phyloP scores from a whole-genome alignment of 805 yeast species.

The Lipomyces lipofer region DNA sequence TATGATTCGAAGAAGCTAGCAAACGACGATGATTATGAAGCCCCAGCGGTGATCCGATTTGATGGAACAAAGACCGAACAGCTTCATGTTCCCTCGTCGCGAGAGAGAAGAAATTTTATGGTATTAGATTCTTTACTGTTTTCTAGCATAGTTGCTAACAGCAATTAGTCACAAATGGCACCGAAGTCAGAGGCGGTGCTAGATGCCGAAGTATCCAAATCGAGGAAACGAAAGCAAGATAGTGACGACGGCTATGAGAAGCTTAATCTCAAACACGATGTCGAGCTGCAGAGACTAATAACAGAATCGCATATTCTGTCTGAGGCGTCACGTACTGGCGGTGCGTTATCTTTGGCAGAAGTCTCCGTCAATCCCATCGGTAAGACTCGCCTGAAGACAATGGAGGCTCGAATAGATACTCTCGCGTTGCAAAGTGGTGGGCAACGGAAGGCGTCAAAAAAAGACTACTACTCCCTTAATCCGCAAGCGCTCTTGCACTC shows the following conservation, averaged over 20 bases:
- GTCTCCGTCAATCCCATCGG: slow-evolving; percentile 43
- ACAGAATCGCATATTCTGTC: slow-evolving; percentile 65
- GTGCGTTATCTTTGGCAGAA: not conserved
- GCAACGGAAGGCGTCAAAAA: slow-evolving; percentile 26
- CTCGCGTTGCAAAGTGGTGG: slow-evolving; percentile 28
- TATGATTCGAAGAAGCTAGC: slow-evolving; percentile 4
- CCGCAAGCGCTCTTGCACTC: slow-evolving; percentile 16
- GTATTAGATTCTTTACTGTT: slow-evolving; percentile 4
- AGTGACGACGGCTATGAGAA: slow-evolving; percentile 40
- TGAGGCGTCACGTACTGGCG: slow-evolving; percentile 33
- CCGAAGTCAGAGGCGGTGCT: slow-evolving; percentile 35
- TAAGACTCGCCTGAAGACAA: slow-evolving; percentile 41
- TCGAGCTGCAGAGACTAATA: slow-evolving; percentile 65
- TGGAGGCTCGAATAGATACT: slow-evolving; percentile 40
- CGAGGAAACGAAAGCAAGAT: slow-evolving; percentile 13
- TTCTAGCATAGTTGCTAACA: not conserved
- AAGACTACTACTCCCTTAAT: slow-evolving; percentile 27
- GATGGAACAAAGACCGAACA: slow-evolving; percentile 35
- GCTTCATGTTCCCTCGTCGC: slow-evolving; percentile 21
- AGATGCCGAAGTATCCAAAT: slow-evolving; percentile 10
- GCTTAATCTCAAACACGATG: slow-evolving; percentile 62
- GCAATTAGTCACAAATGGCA: slow-evolving; percentile 34
- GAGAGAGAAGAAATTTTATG: slow-evolving; percentile 37
- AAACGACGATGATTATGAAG: slow-evolving; percentile 32
- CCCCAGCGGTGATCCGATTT: slow-evolving; percentile 41